Conservation (phyloP, 208 protist species). For the Blastocrithidia nonstop region DNA sequence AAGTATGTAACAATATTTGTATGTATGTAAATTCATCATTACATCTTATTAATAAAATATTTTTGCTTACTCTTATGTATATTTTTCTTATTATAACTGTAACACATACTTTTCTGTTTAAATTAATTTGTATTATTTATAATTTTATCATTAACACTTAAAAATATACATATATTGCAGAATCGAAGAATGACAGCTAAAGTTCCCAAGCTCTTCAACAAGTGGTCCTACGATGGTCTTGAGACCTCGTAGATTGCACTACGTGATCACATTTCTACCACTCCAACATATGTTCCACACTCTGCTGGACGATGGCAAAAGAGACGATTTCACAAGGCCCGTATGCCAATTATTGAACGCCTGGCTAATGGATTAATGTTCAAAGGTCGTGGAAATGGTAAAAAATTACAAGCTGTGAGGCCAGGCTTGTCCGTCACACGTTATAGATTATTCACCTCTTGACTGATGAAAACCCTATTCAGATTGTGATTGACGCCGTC, state of each 20-base stretch:
- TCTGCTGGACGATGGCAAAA: conserved; percentile 95
- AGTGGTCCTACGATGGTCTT: conserved; percentile 80
- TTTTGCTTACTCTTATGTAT: conserved; percentile 1
- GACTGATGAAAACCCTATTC: conserved; percentile 98
- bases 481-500: conserved; percentile 97
- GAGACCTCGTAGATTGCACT: conserved; percentile 81
- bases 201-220: conserved; percentile 83
- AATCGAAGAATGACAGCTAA: conserved; percentile 67
- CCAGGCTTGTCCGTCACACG: conserved; percentile 96
- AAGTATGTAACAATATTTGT: too few relatives aligned
- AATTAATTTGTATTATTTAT: neutral
- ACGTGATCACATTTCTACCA: conserved; percentile 95
- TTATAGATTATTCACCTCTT: conserved; percentile 99
- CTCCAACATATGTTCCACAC: conserved; percentile 96
- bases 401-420: conserved; percentile 99
- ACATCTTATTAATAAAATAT: neutral
- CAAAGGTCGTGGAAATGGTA: conserved; percentile 99
- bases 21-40: neutral
- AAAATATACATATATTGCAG: conserved; percentile 3
- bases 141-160: conserved; percentile 1
- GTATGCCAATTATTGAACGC: conserved; percentile 91
- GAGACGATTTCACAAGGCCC: conserved; percentile 98
- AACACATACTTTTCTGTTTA: conserved; percentile 3
- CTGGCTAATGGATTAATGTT: conserved; percentile 97
- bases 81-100: too few relatives aligned